A percentile compares a stretch with the other conserved stretches of the same genome.
Evolutionary conservation across 108 stramenopile genomes (phyloP).

Genomic region (Nannochloropsis salina): DNA sequence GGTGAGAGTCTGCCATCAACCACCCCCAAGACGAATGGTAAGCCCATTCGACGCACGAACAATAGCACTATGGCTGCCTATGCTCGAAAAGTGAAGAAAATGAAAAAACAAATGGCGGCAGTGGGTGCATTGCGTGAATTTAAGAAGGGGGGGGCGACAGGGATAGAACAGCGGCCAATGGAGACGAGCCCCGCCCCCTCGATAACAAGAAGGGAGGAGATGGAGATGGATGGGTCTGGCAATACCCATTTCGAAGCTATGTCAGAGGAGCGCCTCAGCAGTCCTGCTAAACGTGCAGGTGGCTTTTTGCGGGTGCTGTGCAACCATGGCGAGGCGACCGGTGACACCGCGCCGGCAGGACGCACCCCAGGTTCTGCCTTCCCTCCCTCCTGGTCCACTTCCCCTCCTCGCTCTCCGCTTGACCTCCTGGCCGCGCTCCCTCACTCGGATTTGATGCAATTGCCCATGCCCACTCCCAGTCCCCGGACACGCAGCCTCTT

Average conservation of each 20-base stretch:
- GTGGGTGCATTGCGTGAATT: not conserved
- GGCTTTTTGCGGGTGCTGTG: not conserved
- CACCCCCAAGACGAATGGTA: not conserved
- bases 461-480: not conserved
- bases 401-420: not conserved
- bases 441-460: not conserved
- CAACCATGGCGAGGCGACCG: not conserved
- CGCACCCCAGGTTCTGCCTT: not conserved
- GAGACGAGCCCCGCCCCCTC: not conserved
- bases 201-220: not conserved
- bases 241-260: not conserved
- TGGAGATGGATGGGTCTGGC: not conserved
- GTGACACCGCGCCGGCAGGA: not conserved
- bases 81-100: not conserved
- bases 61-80: slow-evolving; percentile 4
- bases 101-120: not conserved
- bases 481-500: not conserved
- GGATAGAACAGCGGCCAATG: not conserved
- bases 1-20: not conserved
- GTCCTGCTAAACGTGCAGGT: not conserved
- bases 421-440: not conserved
- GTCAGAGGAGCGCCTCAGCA: not conserved
- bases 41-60: not conserved
- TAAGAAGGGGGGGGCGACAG: not conserved
- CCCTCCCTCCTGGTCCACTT: not conserved